Evolutionary conservation across 208 protist genomes (phyloP), one percentile per base, ranked within the genome.

Genomic region (Leishmania major): DNA sequence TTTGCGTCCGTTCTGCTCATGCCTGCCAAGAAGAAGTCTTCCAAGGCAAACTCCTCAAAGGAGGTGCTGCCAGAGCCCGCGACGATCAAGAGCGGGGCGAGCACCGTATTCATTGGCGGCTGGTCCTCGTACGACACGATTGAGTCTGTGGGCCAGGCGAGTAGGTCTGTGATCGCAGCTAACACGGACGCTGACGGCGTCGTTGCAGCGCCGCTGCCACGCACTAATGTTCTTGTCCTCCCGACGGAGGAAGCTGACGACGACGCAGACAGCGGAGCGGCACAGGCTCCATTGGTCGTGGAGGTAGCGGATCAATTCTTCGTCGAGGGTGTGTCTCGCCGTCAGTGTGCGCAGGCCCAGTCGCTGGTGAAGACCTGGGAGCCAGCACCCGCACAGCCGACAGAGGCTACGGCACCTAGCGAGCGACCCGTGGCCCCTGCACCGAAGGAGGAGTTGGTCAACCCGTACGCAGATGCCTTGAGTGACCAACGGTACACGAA

Each of bases 71-170:
- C 90, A 4, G 89, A 94, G 64, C 89, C 92, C 3, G 72, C 59
- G 13, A 89, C 89, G n/a, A 43, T 97, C 57, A 82, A 85, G 43
- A 83, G 93, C 75, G 95, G 93, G 6, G 25, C 73, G 35, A 81
- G 82, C 74, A 90, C 90, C 43, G 91, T 92, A 51, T 97, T 94
- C 86, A 90, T 97, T 79, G 92, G 92, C 17, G 87, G 88, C 43
- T 97, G 95, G 93, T 97, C 93, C 35, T 81, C 75, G 69, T 90
- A 90, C 75, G 43, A 89, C 31, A 85, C 84, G 1, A 77, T 96
- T 62, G 89, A 92, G 76, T 82, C 85, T 71, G 80, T 97, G 60
- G 87, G 79, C n/a, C 81, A 88, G 2, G 90, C 95, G 64, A 89
- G 86, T 40, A 75, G 80, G 35, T 81, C 6, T 25, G 78, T 96